A percentile compares a stretch with the other conserved stretches of the same genome.
Evolutionary conservation across 495 filamentous ascomycete genomes (phyloP).

Genomic region (Aspergillus leporis): DNA sequence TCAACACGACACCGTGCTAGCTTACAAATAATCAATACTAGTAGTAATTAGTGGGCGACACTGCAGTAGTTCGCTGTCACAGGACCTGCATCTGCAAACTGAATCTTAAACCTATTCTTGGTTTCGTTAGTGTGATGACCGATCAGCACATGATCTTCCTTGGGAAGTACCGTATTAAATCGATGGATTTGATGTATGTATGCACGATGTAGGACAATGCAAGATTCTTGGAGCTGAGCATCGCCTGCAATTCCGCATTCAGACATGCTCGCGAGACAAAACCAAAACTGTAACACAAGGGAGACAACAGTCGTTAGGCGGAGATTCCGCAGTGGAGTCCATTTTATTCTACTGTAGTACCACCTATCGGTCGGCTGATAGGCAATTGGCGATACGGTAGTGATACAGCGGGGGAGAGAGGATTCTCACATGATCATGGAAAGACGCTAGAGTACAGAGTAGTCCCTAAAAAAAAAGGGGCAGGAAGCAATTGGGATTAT

Average conservation of each 20-base stretch:
- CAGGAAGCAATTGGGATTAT: not conserved
- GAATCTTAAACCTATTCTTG: not conserved
- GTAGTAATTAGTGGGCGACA: not conserved
- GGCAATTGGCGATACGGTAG: not conserved
- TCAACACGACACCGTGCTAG: not conserved
- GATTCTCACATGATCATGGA: slow-evolving; percentile 1
- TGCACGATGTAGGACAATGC: not conserved
- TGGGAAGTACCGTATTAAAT: not conserved
- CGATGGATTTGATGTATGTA: not conserved
- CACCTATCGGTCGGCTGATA: not conserved
- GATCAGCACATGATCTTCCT: slow-evolving; percentile 3
- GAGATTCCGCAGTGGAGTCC: slow-evolving; percentile 14
- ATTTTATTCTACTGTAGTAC: not conserved
- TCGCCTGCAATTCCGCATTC: not conserved
- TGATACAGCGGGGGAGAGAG: not conserved
- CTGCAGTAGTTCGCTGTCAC: slow-evolving; percentile 8
- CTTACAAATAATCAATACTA: no score
- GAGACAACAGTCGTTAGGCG: not conserved
- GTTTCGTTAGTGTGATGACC: not conserved
- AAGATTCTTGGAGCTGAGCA: not conserved
- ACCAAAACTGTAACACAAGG: not conserved
- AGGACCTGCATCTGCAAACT: slow-evolving; percentile 4
- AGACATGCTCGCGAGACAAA: slow-evolving; percentile 8
- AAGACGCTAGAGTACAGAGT: not conserved
- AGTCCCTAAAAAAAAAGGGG: slow-evolving; percentile 1